Evolutionary conservation across 2,329 filamentous ascomycete species (phyloP).

Genomic region (Samsoniella hepiali): DNA sequence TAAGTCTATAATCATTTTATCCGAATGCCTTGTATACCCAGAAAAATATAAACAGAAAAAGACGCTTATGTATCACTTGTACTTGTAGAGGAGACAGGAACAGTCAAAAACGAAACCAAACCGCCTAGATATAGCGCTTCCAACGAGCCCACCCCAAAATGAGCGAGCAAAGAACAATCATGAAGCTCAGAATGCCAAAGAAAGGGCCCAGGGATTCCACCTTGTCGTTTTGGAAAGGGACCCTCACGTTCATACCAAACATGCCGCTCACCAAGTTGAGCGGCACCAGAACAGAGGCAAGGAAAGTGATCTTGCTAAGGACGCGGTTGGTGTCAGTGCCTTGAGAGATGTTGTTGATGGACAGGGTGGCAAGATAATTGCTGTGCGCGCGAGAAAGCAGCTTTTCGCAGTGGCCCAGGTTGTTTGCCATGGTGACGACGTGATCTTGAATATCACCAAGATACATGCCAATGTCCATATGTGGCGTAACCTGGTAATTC

Average conservation of each 20-base stretch:
- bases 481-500: slow-evolving; percentile 90
- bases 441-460: slow-evolving; percentile 98
- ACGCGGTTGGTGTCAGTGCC: slow-evolving; percentile 86
- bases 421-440: slow-evolving; percentile 98
- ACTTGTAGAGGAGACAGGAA: background rate
- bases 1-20: background rate
- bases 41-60: background rate
- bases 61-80: background rate
- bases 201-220: slow-evolving; percentile 54
- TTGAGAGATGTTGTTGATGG: slow-evolving; percentile 84
- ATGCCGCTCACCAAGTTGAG: slow-evolving; percentile 87
- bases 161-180: slow-evolving; percentile 51
- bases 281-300: slow-evolving; percentile 93
- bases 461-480: slow-evolving; percentile 95
- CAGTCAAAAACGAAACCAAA: background rate
- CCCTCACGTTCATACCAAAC: slow-evolving; percentile 82
- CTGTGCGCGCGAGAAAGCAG: slow-evolving; percentile 91
- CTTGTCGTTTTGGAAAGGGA: slow-evolving; percentile 57
- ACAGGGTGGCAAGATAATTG: slow-evolving; percentile 94
- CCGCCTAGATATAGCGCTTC: slow-evolving; percentile 43
- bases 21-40: background rate
- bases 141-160: slow-evolving; percentile 46
- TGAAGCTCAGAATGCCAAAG: slow-evolving; percentile 47
- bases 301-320: slow-evolving; percentile 89
- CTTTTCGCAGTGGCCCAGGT: slow-evolving; percentile 93